Percentiles rank a stretch among this genome's conserved stretches.
phyloP scores from a whole-genome alignment of 148 eudicot species.

The Salicornia ramosissima region DNA sequence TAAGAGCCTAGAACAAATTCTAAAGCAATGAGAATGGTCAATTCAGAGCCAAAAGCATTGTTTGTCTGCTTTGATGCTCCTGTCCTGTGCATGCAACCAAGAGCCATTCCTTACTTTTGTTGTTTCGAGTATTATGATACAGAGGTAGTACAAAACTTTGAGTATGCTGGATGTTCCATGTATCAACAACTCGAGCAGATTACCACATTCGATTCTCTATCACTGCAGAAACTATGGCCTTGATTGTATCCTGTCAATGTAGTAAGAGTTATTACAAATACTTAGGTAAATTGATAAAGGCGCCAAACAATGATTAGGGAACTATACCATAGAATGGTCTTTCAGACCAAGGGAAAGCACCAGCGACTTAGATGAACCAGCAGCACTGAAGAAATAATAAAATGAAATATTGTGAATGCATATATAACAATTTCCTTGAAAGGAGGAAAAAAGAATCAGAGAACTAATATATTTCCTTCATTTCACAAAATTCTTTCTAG shows the following conservation, averaged over 20 bases:
- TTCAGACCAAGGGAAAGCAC: constrained; percentile 81
- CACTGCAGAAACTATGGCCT: constrained; percentile 59
- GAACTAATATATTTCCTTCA: no score
- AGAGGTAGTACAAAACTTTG: no score
- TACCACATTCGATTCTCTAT: constrained; percentile 66
- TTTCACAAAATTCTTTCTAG: no score
- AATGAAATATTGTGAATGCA: not conserved
- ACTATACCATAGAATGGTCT: constrained; percentile 72
- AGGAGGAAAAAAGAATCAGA: no score
- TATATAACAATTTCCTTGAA: not conserved
- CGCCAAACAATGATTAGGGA: not conserved
- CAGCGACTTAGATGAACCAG: constrained; percentile 61
- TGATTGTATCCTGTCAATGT: constrained; percentile 60
- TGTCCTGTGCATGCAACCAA: no score
- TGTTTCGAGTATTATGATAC: no score
- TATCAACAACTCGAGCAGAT: not conserved
- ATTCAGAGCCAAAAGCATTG: no score
- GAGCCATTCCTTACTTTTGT: no score
- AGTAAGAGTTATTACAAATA: not conserved
- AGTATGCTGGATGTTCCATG: no score
- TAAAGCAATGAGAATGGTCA: no score
- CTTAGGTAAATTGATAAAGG: not conserved
- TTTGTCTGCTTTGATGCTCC: no score
- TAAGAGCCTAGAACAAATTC: no score
- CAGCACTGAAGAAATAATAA: constrained; percentile 31